A percentile compares a stretch with the other conserved stretches of the same genome.
Conservation (phyloP, 108 stramenopile genomes). For the Fragilaria radians region DNA sequence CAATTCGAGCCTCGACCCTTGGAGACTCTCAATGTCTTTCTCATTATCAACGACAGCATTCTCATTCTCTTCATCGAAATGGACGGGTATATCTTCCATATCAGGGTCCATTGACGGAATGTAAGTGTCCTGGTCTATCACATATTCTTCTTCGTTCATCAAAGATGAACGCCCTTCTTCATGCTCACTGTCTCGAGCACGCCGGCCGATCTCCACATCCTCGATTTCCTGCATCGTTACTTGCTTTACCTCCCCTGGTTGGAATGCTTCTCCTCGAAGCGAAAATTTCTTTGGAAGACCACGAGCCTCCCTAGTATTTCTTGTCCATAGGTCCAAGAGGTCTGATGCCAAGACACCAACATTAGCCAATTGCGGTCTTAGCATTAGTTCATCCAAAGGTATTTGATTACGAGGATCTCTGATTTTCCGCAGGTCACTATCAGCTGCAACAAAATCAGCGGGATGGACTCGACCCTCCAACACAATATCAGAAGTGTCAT, state of each 20-base stretch:
- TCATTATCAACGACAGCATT: conserved; percentile 6
- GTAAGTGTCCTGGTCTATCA: conserved; percentile 16
- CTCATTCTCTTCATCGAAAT: conserved; percentile 38
- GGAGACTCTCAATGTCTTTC: conserved; percentile 3
- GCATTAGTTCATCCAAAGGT: conserved; percentile 34
- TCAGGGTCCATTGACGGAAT: conserved; percentile 17
- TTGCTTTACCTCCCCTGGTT: conserved; percentile 9
- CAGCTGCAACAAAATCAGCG: conserved; percentile 42
- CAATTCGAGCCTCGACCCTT: conserved; percentile 36
- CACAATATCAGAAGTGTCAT: conserved; percentile 65
- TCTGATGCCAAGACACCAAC: conserved; percentile 62
- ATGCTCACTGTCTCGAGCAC: conserved; percentile 1
- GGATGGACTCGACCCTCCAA: conserved; percentile 41
- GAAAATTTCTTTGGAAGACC: conserved; percentile 54
- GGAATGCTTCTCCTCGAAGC: conserved; percentile 35
- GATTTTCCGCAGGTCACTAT: conserved; percentile 13
- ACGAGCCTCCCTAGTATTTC: conserved; percentile 45
- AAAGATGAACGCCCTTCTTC: conserved; percentile 7
- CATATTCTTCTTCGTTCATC: conserved; percentile 38
- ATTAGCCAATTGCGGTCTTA: conserved; percentile 69
- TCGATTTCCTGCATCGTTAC: conserved; percentile 10
- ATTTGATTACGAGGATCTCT: not conserved
- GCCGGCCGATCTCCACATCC: conserved; percentile 15
- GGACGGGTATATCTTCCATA: conserved; percentile 29
- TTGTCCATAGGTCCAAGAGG: conserved; percentile 52